phyloP scores from a whole-genome alignment of 306 rosid species.

The Casuarina glauca region DNA sequence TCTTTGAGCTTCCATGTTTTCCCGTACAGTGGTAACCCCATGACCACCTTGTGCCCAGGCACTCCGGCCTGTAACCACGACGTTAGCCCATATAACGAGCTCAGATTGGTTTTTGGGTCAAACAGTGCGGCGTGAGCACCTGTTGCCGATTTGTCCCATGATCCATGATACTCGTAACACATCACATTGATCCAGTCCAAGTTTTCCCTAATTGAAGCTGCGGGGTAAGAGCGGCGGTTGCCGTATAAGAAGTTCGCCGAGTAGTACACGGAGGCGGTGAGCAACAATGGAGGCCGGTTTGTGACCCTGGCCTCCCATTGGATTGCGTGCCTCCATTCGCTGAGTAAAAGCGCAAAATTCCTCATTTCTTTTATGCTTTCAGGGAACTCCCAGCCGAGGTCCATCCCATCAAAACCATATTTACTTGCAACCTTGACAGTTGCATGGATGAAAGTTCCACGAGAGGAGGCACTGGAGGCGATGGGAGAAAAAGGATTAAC shows the following conservation, averaged over 20 bases:
- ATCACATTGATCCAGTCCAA: constrained; percentile 66
- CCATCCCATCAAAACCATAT: constrained; percentile 66
- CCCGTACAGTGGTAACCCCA: constrained; percentile 73
- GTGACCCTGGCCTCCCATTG: constrained; percentile 31
- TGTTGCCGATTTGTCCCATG: constrained; percentile 34
- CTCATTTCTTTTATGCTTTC: constrained; percentile 39
- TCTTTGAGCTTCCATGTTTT: constrained; percentile 54
- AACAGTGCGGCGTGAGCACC: constrained; percentile 49
- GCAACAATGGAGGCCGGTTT: constrained; percentile 37
- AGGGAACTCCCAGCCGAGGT: constrained; percentile 80
- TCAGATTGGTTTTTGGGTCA: constrained; percentile 43
- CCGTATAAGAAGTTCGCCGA: constrained; percentile 37
- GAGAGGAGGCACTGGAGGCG: constrained; percentile 40
- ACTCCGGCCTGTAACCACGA: constrained; percentile 68
- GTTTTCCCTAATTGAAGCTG: constrained; percentile 32
- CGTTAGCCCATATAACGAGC: constrained; percentile 44
- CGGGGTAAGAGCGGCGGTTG: constrained; percentile 40
- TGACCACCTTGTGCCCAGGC: constrained; percentile 34
- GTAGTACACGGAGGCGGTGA: constrained; percentile 71
- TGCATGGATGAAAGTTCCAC: constrained; percentile 57
- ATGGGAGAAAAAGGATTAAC: constrained; percentile 39
- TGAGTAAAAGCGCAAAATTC: constrained; percentile 37
- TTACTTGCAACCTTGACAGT: constrained; percentile 50
- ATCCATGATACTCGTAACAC: constrained; percentile 58
- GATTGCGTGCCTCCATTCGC: constrained; percentile 41